A percentile compares a stretch with the other conserved stretches of the same genome.
phyloP scores from a whole-genome alignment of 306 rosid species.

The Oxytropis ochrocephala region DNA sequence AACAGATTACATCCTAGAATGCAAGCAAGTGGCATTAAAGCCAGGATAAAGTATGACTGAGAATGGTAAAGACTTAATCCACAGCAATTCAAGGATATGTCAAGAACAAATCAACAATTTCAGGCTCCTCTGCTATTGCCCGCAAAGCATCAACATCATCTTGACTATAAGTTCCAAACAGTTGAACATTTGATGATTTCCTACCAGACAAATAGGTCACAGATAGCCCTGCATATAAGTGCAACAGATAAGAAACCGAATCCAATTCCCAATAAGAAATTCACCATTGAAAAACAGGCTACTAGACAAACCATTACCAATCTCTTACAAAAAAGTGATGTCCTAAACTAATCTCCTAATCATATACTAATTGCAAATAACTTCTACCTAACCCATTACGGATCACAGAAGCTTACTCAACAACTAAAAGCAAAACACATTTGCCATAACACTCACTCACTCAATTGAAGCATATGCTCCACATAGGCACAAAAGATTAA shows the following conservation, averaged over 20 bases:
- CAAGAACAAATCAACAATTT: slow-evolving; percentile 64
- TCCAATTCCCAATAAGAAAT: neutral
- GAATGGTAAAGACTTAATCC: neutral
- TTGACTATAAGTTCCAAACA: slow-evolving; percentile 66
- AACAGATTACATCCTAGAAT: slow-evolving; percentile 11
- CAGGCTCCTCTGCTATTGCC: slow-evolving; percentile 94
- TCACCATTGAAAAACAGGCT: neutral
- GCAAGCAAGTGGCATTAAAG: neutral
- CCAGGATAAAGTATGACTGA: neutral
- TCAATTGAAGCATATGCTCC: neutral
- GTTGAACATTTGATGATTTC: slow-evolving; percentile 50
- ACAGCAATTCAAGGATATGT: slow-evolving; percentile 69
- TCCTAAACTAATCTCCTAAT: neutral
- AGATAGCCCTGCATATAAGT: slow-evolving; percentile 45
- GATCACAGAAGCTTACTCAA: neutral
- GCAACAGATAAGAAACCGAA: slow-evolving; percentile 8
- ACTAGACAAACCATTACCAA: neutral
- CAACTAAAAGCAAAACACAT: neutral
- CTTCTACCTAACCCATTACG: neutral
- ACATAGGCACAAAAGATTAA: neutral
- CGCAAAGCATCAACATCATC: slow-evolving; percentile 86
- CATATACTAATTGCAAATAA: neutral
- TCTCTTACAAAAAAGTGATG: neutral
- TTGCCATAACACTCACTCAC: neutral
- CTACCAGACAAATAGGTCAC: slow-evolving; percentile 83